Evolutionary conservation across 305 asterid species (phyloP).

Genomic region (Stenogyne calaminthoides): DNA sequence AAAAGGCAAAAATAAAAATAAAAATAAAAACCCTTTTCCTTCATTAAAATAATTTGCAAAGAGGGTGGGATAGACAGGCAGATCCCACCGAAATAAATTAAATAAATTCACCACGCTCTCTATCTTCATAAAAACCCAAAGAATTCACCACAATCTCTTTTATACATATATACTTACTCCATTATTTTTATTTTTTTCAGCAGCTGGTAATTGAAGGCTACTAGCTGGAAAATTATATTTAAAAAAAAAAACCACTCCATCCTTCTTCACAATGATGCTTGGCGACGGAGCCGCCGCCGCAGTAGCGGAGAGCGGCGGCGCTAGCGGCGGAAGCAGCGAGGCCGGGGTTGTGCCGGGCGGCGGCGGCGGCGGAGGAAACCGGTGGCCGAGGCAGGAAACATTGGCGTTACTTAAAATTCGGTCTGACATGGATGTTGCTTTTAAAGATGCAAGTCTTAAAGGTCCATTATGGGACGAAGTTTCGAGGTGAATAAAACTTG

Average conservation of each 20-base stretch:
- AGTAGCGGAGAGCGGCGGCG: too few relatives aligned
- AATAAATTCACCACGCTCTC: slow-evolving; percentile 78
- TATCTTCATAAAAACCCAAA: slow-evolving; percentile 70
- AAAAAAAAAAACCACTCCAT: too few relatives aligned
- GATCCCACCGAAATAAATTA: slow-evolving; percentile 90
- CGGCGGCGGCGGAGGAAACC: slow-evolving; percentile 69
- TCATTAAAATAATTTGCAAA: slow-evolving; percentile 28
- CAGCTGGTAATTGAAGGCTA: slow-evolving; percentile 41
- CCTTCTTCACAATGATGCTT: slow-evolving; percentile 45
- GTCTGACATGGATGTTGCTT: slow-evolving; percentile 82
- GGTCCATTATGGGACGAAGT: slow-evolving; percentile 99
- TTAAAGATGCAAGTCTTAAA: slow-evolving; percentile 86
- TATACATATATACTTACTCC: slow-evolving; percentile 28
- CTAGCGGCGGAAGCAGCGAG: slow-evolving; percentile 69
- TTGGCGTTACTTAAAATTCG: slow-evolving; percentile 76
- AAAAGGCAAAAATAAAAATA: slow-evolving; percentile 28
- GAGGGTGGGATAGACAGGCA: slow-evolving; percentile 82
- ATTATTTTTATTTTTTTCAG: slow-evolving; percentile 31
- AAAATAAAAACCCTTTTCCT: background rate
- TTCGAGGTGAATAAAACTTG: slow-evolving; percentile 45
- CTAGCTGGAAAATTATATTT: slow-evolving; percentile 24
- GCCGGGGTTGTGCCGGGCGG: slow-evolving; percentile 37
- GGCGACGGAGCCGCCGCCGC: slow-evolving; percentile 45
- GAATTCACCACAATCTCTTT: slow-evolving; percentile 72
- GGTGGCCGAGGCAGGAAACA: slow-evolving; percentile 98